Base-by-base conservation (phyloP, 139 green algal genomes). In the Choricystis sp. region DNA sequence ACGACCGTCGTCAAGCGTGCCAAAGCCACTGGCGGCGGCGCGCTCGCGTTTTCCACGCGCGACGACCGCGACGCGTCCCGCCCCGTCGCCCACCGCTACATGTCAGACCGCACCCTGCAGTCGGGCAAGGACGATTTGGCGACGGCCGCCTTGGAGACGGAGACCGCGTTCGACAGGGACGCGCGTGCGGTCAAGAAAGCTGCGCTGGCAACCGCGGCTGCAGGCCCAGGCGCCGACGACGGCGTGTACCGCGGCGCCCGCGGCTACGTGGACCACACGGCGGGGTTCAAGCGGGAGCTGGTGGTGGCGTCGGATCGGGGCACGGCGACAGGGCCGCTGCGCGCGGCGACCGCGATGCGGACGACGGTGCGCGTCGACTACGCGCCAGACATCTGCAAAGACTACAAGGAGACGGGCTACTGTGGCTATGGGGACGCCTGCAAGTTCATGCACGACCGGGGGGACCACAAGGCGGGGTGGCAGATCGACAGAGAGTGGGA, bases 391-490 rank as follows among this genome's bases (percentile, higher is more conserved):
- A 75, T 99, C 21, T 99, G 93, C 73, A 98, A 99, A 74, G 91
- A 97, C 73, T 97, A 97, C 81, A 95, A 97, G 74, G 88, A 99
- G 77, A 95, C 89, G 25, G 89, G 88, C 2, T 95, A 88, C 70
- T 95, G 89, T 73, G 91, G 87, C 2, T 99, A 94, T 67, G 94
- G 94, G 5, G 94, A 99, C 73, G 74, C 83, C 25, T 99, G 94
- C 81, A 99, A 99, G 75, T 99, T 99, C 74, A 71, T 99, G 75
- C 94, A 99, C 72, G 94, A 99, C 69, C 72, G 94, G 2, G 87
- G 87, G 3, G 94, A 99, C 72, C 97, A 99, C 86, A 99, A 99
- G 87, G 80, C 72, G 59, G 86, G 88, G 57, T 96, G 85, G 83
- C 84, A 95, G 76, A 59, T 95, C 24, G 88, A 95, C 26, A 67